Evolutionary conservation across 345 rosid species (phyloP).

Genomic region (Lepidium africanum): DNA sequence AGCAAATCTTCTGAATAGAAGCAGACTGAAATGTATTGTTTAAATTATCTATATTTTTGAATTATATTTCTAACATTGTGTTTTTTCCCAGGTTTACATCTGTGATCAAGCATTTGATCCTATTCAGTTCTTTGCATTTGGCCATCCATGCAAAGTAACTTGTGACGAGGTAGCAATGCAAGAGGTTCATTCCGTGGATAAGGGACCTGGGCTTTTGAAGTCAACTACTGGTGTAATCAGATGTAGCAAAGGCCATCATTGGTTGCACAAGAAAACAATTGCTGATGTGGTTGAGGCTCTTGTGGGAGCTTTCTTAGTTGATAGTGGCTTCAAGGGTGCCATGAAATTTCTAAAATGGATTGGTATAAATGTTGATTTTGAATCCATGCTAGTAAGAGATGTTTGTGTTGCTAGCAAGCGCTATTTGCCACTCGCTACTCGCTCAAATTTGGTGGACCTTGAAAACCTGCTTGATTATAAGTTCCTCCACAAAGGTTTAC

Average conservation of each 20-base stretch:
- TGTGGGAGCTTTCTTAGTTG: conserved; percentile 87
- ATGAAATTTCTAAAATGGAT: conserved; percentile 82
- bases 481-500: conserved; percentile 69
- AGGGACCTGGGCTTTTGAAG: conserved; percentile 14
- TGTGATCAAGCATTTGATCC: conserved; percentile 87
- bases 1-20: conserved; percentile 10
- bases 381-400: conserved; percentile 41
- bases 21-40: not conserved
- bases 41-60: not conserved
- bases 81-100: conserved; percentile 56
- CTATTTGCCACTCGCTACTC: conserved; percentile 46
- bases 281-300: conserved; percentile 94
- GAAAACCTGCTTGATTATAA: conserved; percentile 45
- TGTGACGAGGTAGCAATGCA: conserved; percentile 45
- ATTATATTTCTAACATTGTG: not conserved
- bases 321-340: conserved; percentile 86
- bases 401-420: conserved; percentile 48
- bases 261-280: conserved; percentile 76
- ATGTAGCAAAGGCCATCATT: conserved; percentile 79
- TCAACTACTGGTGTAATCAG: conserved; percentile 42
- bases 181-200: conserved; percentile 35
- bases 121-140: conserved; percentile 69
- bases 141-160: conserved; percentile 54
- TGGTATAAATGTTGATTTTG: conserved; percentile 64
- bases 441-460: conserved; percentile 37